These are phyloP conservation scores for Yarrowia osloensis DNA, from an alignment of 805 yeast genomes.

Conservation along the genomic window DNA sequence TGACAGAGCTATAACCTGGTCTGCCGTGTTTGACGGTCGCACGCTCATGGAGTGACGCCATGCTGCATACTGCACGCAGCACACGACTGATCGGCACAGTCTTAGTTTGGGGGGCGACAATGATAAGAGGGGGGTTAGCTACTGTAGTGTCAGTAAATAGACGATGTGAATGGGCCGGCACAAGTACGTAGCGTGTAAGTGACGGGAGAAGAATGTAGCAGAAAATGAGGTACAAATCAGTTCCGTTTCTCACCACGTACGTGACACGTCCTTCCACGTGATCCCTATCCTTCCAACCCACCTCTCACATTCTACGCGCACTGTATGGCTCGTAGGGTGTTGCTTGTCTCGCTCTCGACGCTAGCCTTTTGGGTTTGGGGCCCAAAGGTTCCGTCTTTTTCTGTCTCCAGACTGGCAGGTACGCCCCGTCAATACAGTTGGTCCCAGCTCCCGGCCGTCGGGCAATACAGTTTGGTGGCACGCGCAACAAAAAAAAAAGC, in stretches of 20 bases:
- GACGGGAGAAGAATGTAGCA: too few species aligned
- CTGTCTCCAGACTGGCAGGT: too few species aligned
- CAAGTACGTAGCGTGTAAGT: too few species aligned
- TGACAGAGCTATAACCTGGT: neutral
- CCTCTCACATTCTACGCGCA: neutral
- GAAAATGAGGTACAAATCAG: too few species aligned
- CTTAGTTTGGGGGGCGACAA: neutral
- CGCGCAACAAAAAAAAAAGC: conserved; percentile 9
- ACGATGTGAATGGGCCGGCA: too few species aligned
- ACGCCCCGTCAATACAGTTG: too few species aligned
- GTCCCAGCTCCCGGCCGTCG: too few species aligned
- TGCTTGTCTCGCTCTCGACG: too few species aligned
- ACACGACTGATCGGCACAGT: conserved; percentile 8
- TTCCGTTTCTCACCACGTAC: too few species aligned
- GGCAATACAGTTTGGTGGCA: neutral
- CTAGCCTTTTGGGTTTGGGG: neutral
- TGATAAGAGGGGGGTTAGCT: neutral
- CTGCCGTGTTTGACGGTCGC: conserved; percentile 3
- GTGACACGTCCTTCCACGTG: too few species aligned
- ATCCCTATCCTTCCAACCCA: too few species aligned
- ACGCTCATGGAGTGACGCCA: neutral
- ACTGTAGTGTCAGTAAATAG: neutral
- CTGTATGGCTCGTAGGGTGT: neutral
- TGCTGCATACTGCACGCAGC: neutral
- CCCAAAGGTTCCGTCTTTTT: neutral